phyloP scores from a whole-genome alignment of 179 eudicot species.

The Heliamphora pulchella region DNA sequence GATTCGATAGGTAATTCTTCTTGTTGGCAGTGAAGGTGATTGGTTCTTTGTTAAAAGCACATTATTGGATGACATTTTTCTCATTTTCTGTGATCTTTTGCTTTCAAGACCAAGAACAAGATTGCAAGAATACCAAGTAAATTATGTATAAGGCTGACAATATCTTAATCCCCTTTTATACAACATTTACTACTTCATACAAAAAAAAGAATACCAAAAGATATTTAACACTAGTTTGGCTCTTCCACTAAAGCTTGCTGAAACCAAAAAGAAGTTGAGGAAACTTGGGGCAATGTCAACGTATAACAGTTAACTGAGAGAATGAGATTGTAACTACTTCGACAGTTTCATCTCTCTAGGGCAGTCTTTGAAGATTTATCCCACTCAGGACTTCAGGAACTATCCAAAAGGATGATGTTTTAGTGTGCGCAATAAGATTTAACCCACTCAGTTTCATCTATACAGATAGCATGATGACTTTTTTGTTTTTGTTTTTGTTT shows the following conservation, averaged over 20 bases:
- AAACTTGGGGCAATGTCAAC: neutral
- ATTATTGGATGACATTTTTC: neutral
- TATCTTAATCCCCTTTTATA: too few relatives aligned
- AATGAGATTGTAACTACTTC: neutral
- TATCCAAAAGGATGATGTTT: neutral
- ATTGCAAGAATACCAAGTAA: neutral
- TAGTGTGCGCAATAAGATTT: neutral
- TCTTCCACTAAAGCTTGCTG: neutral
- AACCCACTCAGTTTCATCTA: neutral
- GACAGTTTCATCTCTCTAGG: neutral
- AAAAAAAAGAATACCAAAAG: neutral
- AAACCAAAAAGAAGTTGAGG: neutral
- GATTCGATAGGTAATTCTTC: neutral
- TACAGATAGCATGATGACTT: neutral
- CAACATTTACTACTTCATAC: too few relatives aligned
- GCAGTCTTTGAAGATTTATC: neutral
- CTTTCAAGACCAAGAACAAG: neutral
- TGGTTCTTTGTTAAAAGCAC: neutral
- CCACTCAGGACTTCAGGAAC: neutral
- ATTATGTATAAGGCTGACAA: too few relatives aligned
- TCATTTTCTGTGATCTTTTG: neutral
- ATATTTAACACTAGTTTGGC: neutral
- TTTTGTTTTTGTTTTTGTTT: neutral
- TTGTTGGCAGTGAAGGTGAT: neutral
- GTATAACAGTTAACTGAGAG: neutral